Evolutionary conservation across 2,329 filamentous ascomycete species (phyloP).

Genomic region (Exophiala aquamarina): DNA sequence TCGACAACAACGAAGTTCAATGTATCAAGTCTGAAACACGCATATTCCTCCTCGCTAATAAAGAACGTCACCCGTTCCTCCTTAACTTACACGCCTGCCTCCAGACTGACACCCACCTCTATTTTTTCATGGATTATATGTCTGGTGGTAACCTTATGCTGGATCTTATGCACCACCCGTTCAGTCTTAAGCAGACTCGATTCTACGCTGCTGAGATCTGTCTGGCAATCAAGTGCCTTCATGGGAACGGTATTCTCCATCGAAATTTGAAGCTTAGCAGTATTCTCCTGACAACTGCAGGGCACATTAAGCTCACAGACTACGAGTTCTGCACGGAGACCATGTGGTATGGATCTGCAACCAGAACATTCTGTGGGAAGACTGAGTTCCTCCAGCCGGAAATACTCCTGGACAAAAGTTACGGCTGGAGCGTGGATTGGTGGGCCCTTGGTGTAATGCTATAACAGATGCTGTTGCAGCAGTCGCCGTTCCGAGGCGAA

Average conservation of each 20-base stretch:
- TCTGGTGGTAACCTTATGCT: conserved; percentile 98
- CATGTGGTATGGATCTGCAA: conserved; percentile 98
- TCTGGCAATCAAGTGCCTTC: conserved; percentile 98
- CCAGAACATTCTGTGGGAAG: conserved; percentile 98
- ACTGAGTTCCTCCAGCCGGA: conserved; percentile 99
- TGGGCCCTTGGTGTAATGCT: conserved; percentile 99
- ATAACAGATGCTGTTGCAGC: conserved; percentile 98
- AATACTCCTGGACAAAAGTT: conserved; percentile 98
- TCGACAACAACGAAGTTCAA: conserved; percentile 98
- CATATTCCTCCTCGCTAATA: conserved; percentile 94
- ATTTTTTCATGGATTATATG: conserved; percentile 99
- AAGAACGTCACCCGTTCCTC: conserved; percentile 93
- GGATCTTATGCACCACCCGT: conserved; percentile 95
- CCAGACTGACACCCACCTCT: conserved; percentile 96
- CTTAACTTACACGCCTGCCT: conserved; percentile 96
- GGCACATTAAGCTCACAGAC: conserved; percentile 97
- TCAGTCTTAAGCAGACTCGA: conserved; percentile 93
- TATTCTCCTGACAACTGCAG: conserved; percentile 89
- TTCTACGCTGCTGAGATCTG: conserved; percentile 98
- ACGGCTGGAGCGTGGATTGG: conserved; percentile 96
- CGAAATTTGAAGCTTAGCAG: conserved; percentile 79
- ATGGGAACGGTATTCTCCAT: conserved; percentile 98
- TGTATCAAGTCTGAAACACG: conserved; percentile 97
- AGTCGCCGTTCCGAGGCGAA: conserved; percentile 97
- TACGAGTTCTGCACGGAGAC: conserved; percentile 99